Evolutionary conservation across 2,329 filamentous ascomycete species (phyloP), one percentile per base, ranked within the genome.

Genomic region (Epichloe sp.): DNA sequence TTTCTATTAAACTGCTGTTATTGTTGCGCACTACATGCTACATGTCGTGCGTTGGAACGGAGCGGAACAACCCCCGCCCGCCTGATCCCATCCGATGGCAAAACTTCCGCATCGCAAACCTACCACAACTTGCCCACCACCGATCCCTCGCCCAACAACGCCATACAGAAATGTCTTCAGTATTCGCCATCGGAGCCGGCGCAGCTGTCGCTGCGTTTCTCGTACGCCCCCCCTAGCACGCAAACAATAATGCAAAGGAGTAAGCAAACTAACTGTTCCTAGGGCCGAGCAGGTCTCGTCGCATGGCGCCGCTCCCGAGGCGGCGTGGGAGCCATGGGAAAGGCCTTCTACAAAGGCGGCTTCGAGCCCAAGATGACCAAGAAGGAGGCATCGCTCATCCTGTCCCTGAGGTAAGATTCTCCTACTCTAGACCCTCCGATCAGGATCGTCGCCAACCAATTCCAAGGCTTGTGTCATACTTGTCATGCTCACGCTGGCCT

Each of bases 291-390:
- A 54, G 91, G 90, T 61, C 79, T 95, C 40, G 86, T 97, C 62
- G 93, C 93, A 59, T 80, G 90, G 68, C 83, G 90, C 56, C 82
- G 88, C 62, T 95, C 85, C 54, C 79, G 86, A 55, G 86, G 86
- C 56, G 84, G 84, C 56, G 76, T 86, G 46, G 86, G 85, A 58
- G 83, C 86, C 37, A 73, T 95, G 60, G 93, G 93, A 61, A 89
- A 90, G 68, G 83, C 89, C 42, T 98, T 89, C 65, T 97, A 96
- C 78, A 98, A 97, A 71, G 93, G 93, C 59, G 93, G 93, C n/a
- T 98, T 98, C 65, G 93, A 98, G 73, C 76, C 82, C 54, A 86
- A 85, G 70, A 98, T 98, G 91, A 96, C 82, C 67, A 81, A 85
- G 67, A 83, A 85, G 67, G 93, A 98, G 71, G 93, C 93, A 21